These are phyloP conservation scores for Pseudognaphalium luteoalbum DNA, from an alignment of 129 eudicot species.

Conservation along the genomic window DNA sequence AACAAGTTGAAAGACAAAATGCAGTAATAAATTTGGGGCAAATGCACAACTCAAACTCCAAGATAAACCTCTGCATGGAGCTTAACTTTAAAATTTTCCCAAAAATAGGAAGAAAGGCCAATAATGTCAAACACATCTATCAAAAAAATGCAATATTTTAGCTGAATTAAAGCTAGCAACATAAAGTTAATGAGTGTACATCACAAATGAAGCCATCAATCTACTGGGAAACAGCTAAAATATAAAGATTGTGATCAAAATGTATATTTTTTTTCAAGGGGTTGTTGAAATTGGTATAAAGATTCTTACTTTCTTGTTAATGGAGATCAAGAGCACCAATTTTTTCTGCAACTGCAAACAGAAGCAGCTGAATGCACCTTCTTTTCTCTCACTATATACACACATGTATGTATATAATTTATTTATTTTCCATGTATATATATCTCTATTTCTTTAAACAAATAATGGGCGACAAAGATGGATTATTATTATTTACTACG, in stretches of 20 bases:
- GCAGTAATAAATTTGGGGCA: background rate
- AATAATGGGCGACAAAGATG: no score
- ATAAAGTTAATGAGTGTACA: background rate
- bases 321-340: constrained; percentile 43
- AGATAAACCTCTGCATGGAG: constrained; percentile 6
- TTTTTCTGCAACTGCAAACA: constrained; percentile 31
- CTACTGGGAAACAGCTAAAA: constrained; percentile 23
- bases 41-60: background rate
- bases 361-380: constrained; percentile 29
- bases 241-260: constrained; percentile 38
- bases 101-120: background rate
- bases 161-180: background rate
- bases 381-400: constrained; percentile 8
- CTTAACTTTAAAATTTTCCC: background rate
- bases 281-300: constrained; percentile 27
- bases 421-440: background rate
- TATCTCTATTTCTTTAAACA: background rate
- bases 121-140: background rate
- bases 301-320: constrained; percentile 41
- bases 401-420: background rate
- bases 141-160: background rate
- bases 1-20: background rate
- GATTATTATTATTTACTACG: no score
- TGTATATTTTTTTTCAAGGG: constrained; percentile 2
- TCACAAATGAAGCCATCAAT: background rate